Evolutionary conservation across 2,329 filamentous ascomycete species (phyloP).

Genomic region (Trichoderma gracile): DNA sequence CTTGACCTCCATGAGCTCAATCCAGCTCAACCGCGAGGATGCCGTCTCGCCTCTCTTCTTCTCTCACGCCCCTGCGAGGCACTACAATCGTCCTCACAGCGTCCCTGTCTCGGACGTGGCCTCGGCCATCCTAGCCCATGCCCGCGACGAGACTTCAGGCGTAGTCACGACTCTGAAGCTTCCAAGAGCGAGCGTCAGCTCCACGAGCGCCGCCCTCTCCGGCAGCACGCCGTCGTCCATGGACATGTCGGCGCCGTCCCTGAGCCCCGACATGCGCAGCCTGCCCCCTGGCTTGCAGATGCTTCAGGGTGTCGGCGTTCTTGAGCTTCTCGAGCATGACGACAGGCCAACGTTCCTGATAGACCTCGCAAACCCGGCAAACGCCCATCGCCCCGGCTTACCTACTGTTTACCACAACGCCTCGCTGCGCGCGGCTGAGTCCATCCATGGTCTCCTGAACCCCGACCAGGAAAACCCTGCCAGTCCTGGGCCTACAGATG

Average conservation of each 20-base stretch:
- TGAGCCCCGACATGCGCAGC: constrained; percentile 54
- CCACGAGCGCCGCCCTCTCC: constrained; percentile 49
- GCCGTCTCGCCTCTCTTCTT: constrained; percentile 56
- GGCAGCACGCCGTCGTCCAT: constrained; percentile 56
- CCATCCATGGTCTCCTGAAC: constrained; percentile 57
- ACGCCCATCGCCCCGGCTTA: constrained; percentile 55
- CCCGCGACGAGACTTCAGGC: constrained; percentile 47
- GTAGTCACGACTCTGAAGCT: constrained; percentile 56
- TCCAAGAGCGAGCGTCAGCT: constrained; percentile 54
- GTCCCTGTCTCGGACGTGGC: constrained; percentile 46
- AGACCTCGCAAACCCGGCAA: constrained; percentile 62
- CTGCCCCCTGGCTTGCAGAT: constrained; percentile 53
- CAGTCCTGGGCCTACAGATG: constrained; percentile 36
- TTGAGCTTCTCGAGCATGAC: constrained; percentile 75
- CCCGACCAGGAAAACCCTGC: constrained; percentile 48
- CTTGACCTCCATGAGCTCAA: constrained; percentile 17
- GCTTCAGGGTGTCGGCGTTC: constrained; percentile 64
- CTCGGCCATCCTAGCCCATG: constrained; percentile 49
- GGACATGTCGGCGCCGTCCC: constrained; percentile 52
- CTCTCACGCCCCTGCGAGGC: constrained; percentile 45
- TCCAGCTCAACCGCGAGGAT: constrained; percentile 38
- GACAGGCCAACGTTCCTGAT: constrained; percentile 75
- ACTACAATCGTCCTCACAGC: constrained; percentile 41
- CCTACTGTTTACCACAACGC: constrained; percentile 69
- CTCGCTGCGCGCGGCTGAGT: constrained; percentile 60